phyloP scores from a whole-genome alignment of 306 rosid species.

The Dryas octopetala region DNA sequence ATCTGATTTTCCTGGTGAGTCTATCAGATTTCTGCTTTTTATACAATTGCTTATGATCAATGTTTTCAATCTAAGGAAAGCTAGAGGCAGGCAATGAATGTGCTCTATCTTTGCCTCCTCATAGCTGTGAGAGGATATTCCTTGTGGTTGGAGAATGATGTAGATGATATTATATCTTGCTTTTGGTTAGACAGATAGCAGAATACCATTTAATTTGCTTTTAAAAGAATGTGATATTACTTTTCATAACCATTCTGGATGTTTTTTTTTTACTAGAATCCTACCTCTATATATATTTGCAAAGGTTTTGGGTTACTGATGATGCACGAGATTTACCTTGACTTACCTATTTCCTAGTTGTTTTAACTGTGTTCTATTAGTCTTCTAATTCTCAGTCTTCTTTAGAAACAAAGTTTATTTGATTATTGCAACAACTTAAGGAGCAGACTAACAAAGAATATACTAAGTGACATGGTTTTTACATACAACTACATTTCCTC shows the following conservation, averaged over 20 bases:
- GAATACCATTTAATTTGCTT: conserved; percentile 31
- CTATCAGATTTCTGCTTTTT: conserved; percentile 1
- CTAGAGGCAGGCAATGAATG: conserved; percentile 9
- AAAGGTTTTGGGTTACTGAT: too few relatives aligned
- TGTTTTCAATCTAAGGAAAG: conserved; percentile 12
- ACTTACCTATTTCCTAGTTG: too few relatives aligned
- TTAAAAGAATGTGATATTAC: conserved; percentile 22
- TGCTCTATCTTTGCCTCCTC: conserved; percentile 20
- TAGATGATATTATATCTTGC: conserved; percentile 22
- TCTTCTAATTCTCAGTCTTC: too few relatives aligned
- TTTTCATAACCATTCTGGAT: background rate
- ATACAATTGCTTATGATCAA: background rate
- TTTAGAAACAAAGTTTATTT: too few relatives aligned
- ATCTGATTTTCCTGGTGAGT: conserved; percentile 69
- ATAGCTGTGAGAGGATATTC: conserved; percentile 19
- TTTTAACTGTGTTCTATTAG: too few relatives aligned
- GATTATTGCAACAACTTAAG: too few relatives aligned
- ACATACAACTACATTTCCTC: too few relatives aligned
- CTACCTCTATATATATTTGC: too few relatives aligned
- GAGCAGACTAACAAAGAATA: too few relatives aligned
- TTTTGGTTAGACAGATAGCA: conserved; percentile 13
- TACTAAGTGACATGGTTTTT: too few relatives aligned
- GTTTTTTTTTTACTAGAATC: too few relatives aligned
- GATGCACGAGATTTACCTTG: too few relatives aligned
- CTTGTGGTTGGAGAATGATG: conserved; percentile 15